Evolutionary conservation across 257 asterid genomes (phyloP).

Genomic region (Penstemon eatonii): DNA sequence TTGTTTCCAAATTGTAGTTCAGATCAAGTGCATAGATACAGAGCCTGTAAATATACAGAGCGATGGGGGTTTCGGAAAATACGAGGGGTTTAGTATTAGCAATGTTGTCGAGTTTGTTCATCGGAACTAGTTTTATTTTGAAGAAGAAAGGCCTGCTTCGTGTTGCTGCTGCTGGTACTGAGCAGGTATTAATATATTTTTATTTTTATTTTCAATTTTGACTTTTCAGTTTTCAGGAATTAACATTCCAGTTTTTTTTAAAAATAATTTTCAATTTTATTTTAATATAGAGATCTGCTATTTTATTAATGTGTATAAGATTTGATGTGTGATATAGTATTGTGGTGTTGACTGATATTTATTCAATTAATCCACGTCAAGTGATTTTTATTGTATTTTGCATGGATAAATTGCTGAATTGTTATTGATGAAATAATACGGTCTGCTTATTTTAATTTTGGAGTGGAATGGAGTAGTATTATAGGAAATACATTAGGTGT

Average conservation of each 20-base stretch:
- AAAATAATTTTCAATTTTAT: no score
- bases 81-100: slow-evolving; percentile 76
- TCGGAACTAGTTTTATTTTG: slow-evolving; percentile 82
- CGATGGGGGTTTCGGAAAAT: slow-evolving; percentile 64
- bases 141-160: slow-evolving; percentile 91
- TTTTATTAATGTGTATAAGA: neutral
- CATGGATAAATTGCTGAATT: no score
- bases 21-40: no score
- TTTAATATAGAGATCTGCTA: neutral
- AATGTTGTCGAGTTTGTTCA: slow-evolving; percentile 81
- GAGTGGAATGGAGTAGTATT: no score
- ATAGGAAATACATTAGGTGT: no score
- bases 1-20: slow-evolving; percentile 4
- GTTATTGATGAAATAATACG: no score
- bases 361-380: no score
- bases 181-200: slow-evolving; percentile 52
- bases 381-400: no score
- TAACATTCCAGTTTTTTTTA: neutral
- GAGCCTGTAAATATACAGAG: no score
- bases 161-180: slow-evolving; percentile 78
- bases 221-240: neutral
- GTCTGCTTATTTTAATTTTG: no score
- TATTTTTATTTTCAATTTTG: neutral
- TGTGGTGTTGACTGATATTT: no score
- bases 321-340: neutral